phyloP scores from a whole-genome alignment of 768 basidiomycete species.

The Russula earlei region DNA sequence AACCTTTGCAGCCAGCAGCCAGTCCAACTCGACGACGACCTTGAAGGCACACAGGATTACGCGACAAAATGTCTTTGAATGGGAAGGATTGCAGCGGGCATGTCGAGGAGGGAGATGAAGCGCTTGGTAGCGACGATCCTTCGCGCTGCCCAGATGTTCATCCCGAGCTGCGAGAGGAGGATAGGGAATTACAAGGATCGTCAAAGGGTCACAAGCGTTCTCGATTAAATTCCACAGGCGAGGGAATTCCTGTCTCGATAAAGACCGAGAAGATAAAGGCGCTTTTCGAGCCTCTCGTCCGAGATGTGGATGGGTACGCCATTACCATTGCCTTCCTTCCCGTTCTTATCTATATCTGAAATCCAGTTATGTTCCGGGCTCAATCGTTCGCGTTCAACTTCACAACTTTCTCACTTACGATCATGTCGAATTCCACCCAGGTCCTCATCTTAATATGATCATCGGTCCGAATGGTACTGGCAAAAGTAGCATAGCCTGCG shows the following conservation, averaged over 20 bases:
- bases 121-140: slow-evolving; percentile 9
- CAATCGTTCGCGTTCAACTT: slow-evolving; percentile 81
- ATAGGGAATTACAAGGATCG: slow-evolving; percentile 30
- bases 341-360: neutral
- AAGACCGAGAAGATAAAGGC: slow-evolving; percentile 21
- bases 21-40: neutral
- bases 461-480: slow-evolving; percentile 96
- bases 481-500: slow-evolving; percentile 90
- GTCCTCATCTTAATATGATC: slow-evolving; percentile 93
- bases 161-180: neutral
- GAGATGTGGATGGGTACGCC: slow-evolving; percentile 61
- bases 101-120: neutral
- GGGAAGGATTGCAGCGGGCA: neutral
- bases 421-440: slow-evolving; percentile 79
- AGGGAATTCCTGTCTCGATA: slow-evolving; percentile 36
- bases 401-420: slow-evolving; percentile 95
- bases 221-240: slow-evolving; percentile 54
- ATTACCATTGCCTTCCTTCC: neutral
- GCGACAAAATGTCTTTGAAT: neutral
- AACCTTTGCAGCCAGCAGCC: too few species aligned
- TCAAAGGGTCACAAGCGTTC: slow-evolving; percentile 56
- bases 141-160: neutral
- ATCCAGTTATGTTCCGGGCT: slow-evolving; percentile 84
- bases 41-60: neutral
- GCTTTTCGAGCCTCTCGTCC: slow-evolving; percentile 51